Evolutionary conservation across 306 rosid genomes (phyloP).

Genomic region (Cotoneaster glaucophyllus): DNA sequence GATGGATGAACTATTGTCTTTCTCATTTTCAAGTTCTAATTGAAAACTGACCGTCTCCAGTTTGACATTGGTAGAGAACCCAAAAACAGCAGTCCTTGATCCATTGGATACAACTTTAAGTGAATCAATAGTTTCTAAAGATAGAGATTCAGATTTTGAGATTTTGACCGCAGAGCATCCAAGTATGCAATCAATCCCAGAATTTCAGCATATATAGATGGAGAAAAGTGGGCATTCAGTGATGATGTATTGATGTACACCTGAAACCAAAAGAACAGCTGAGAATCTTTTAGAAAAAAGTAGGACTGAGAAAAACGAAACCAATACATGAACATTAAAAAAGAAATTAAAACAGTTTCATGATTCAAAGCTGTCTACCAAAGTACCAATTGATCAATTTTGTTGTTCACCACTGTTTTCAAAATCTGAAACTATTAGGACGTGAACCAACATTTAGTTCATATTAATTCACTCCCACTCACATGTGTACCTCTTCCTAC

Average conservation of each 20-base stretch:
- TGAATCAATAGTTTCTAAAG: conserved; percentile 20
- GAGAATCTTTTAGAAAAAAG: not conserved
- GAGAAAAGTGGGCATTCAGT: conserved; percentile 56
- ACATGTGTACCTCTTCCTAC: not conserved
- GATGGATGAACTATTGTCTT: conserved; percentile 43
- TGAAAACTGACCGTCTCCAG: conserved; percentile 42
- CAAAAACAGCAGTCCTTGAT: conserved; percentile 30
- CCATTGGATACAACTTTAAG: conserved; percentile 14
- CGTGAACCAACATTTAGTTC: not conserved
- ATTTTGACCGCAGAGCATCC: not conserved
- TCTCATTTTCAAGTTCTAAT: conserved; percentile 59
- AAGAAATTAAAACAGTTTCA: not conserved
- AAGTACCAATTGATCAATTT: not conserved
- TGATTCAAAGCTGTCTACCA: not conserved
- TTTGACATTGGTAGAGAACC: conserved; percentile 38
- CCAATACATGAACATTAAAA: not conserved
- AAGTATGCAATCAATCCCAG: conserved; percentile 42
- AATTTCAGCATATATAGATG: conserved; percentile 51
- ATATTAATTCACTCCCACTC: not conserved
- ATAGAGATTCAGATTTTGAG: conserved; percentile 26
- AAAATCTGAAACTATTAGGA: not conserved
- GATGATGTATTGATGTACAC: conserved; percentile 41
- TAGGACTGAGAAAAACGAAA: not conserved
- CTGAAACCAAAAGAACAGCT: conserved; percentile 38
- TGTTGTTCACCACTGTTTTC: not conserved